Evolutionary conservation across 2,329 filamentous ascomycete species (phyloP), one percentile per base, ranked within the genome.

Genomic region (Elsinoe perseae): DNA sequence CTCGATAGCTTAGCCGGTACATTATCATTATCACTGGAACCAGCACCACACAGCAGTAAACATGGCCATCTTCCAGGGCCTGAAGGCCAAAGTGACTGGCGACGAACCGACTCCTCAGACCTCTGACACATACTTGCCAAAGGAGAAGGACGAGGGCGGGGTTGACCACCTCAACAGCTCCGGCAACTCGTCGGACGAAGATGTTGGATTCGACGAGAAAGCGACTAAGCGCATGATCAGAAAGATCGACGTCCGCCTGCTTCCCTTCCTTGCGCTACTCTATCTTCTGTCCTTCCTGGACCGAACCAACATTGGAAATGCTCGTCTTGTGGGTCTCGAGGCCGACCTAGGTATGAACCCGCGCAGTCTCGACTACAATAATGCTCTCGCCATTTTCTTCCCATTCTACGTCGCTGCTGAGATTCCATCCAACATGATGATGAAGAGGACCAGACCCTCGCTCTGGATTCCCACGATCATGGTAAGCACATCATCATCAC

Each of bases 311-410:
- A 62, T 64, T 4, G 61, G 58, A 10, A 93, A 78, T 71, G 89
- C 80, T 1, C 80, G 80, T 63, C 73, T 83, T 23, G 79, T 76
- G 12, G 78, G 79, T 7, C 68, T 83, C 1, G 70, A 78, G 58
- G 66, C 75, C 14, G 82, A 86, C 56, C 72, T 93, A 6, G 61
- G 78, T 28, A 81, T 92, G 76, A 77, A 77, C 1, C 44, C 44
- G 2, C 2, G 28, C 20, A 76, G 79, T 1, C 70, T 75, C 4
- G 76, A 86, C 65, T 95, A 90, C 73, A 74, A 74, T 57, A 65
- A 72, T 30, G 70, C 71, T 0, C 65, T 75, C 2, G 68, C 70
- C 7, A 69, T 75, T 36, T 75, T 75, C 64, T 75, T 75, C 63
- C 70, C 75, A 30, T 62, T 66, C 20, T 75, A 75, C 46, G 70